Base-by-base conservation (phyloP, 1,139 yeast genomes). In the Yamadazyma conglobata region DNA sequence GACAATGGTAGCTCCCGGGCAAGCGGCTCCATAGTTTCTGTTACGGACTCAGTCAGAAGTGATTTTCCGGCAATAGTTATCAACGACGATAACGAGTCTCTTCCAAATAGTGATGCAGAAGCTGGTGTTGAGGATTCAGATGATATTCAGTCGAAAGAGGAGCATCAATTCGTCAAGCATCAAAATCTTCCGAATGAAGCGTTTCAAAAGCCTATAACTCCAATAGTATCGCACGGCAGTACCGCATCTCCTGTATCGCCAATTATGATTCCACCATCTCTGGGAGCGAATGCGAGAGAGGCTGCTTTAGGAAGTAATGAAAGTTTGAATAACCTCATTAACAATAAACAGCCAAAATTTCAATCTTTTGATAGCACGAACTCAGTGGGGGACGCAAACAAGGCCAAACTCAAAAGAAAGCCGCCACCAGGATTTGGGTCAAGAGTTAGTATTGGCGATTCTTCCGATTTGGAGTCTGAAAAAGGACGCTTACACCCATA, bases 381-480 rank as follows among this genome's bases (percentile, higher is more conserved):
- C 25, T 17, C 31, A 11, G 37, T 45, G 13, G 41, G 39, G 17
- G 45, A 35, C n/a, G 38, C 41, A 18, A 10, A 19, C 6, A 30
- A 28, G 16, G 16, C 35, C 8, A 44, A 40, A 32, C 47, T 46
- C 3, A 47, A 42, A 32, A 37, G 63, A 22, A 56, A 56, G 32
- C 63, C 63, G 8, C 63, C 63, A 10, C 60, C 59, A 15, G 37
- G 7, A 3, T 12, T 24, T 20, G 17, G 14, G 8, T 16, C 14
- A 6, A 24, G 27, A n/a, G n/a, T 16, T 7, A 12, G 11, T 10
- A 17, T 17, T n/a, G 22, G 14, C 2, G 15, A 29, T 15, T 27
- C 14, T 9, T 11, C 14, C 8, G 28, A 25, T 15, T 9, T 8
- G 14, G 31, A 32, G 10, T 15, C 16, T 10, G 6, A 14, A 4